Base-by-base conservation (phyloP, 306 rosid species). In the Vigna reflexopilosa region DNA sequence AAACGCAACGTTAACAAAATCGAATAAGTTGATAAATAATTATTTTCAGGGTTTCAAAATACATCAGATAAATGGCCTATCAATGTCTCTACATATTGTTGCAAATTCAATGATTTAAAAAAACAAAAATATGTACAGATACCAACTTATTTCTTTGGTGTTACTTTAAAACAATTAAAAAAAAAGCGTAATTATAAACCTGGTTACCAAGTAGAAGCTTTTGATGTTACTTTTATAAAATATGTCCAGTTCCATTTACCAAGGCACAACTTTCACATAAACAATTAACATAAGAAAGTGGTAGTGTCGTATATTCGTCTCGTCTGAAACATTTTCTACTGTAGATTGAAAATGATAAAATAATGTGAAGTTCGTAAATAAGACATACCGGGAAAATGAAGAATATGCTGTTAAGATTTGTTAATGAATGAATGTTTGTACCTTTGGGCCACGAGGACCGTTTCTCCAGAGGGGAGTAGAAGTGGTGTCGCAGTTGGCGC, bases 401-500 rank as follows among this genome's bases (percentile, higher is more conserved):
- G 50, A 45, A 45, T 45, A 14, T 45, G 15, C 12, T 45, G 50
- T 45, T 45, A 12, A 45, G 15, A 45, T 12, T 45, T 2, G 15
- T 11, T 45, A 24, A 28, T 42, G 47, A 36, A 9, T 14, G 3
- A 12, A 10, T 32, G 47, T 9, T n/a, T 50, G 6, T 14, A 95
- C 99, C 98, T 96, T 96, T 0, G 99, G 99, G 81, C 99, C 99
- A 59, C 96, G 83, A 0, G 99, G 99, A 24, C 99, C 99, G 57
- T 96, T 96, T 62, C 99, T 86, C 99, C 99, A 96, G 1, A 96
- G 97, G 1, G 99, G 99, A 6, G 99, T 96, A 9, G 99, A 96
- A 75, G 98, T 96, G 79, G 99, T 93, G 85, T 96, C 97, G 16
- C 99, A 96, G 86, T 93, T 96, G 2, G 99, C 99, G 32, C 99